phyloP scores from a whole-genome alignment of 2,329 filamentous ascomycete species.

The Trichophyton schoenleinii region DNA sequence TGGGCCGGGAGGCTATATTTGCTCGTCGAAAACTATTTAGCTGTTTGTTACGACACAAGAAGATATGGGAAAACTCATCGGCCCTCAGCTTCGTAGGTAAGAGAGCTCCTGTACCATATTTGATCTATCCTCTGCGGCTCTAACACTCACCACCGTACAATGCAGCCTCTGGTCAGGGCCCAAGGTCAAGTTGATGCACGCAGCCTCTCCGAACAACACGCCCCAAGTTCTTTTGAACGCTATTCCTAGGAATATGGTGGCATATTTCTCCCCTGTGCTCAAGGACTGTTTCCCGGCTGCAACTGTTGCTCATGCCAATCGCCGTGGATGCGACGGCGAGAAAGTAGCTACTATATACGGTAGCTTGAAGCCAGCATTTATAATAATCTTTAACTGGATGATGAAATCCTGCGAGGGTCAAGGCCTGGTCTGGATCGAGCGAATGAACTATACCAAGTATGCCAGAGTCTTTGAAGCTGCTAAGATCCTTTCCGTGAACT shows the following conservation, averaged over 20 bases:
- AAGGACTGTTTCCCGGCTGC: slow-evolving; percentile 11
- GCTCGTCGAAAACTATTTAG: neutral
- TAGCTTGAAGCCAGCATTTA: slow-evolving; percentile 7
- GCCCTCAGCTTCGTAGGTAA: slow-evolving; percentile 1
- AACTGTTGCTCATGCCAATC: slow-evolving; percentile 5
- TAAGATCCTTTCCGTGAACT: slow-evolving; percentile 4
- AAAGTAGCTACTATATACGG: slow-evolving; percentile 10
- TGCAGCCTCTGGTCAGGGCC: slow-evolving; percentile 9
- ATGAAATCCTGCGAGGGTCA: slow-evolving; percentile 6
- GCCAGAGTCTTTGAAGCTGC: slow-evolving; percentile 12
- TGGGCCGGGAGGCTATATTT: neutral
- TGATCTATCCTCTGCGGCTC: neutral
- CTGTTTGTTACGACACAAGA: neutral
- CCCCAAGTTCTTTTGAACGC: slow-evolving; percentile 6
- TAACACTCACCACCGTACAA: neutral
- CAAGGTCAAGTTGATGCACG: slow-evolving; percentile 10
- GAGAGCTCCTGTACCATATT: neutral
- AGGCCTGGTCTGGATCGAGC: slow-evolving; percentile 8
- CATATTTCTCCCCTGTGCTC: slow-evolving; percentile 10
- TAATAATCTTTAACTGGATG: slow-evolving; percentile 12
- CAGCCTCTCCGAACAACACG: neutral
- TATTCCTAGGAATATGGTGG: slow-evolving; percentile 9
- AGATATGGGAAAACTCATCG: neutral
- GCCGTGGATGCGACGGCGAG: slow-evolving; percentile 11
- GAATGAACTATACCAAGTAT: slow-evolving; percentile 12